These are phyloP conservation scores for Trametes sp. DNA, from an alignment of 1,284 basidiomycete species.

Conservation along the genomic window DNA sequence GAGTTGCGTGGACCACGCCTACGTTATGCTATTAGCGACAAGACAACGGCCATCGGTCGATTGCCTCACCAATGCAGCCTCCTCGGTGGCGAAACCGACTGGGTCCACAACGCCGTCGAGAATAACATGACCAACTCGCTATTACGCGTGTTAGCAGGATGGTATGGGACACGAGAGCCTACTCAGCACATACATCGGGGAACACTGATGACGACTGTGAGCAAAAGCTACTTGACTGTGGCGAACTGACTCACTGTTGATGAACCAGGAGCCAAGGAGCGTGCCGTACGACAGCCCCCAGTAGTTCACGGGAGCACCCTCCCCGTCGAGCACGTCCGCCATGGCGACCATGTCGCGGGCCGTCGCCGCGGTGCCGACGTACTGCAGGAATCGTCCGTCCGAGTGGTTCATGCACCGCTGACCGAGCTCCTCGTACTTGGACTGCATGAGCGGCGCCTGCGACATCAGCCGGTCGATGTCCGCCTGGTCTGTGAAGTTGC, in stretches of 20 bases:
- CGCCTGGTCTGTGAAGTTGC: constrained; percentile 15
- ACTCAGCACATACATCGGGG: not conserved
- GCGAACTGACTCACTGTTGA: constrained; percentile 18
- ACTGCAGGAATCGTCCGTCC: constrained; percentile 6
- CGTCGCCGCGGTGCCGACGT: constrained; percentile 25
- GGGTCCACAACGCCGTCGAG: constrained; percentile 27
- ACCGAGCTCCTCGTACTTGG: constrained; percentile 12
- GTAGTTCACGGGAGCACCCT: constrained; percentile 19
- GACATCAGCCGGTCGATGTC: constrained; percentile 7
- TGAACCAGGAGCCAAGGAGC: constrained; percentile 21
- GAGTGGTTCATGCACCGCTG: constrained; percentile 12
- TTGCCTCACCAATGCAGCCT: constrained; percentile 6
- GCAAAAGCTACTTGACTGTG: too few relatives aligned
- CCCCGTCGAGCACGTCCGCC: constrained; percentile 22
- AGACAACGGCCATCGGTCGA: not conserved
- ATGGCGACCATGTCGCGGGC: constrained; percentile 22
- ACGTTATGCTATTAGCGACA: not conserved
- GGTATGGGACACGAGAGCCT: too few relatives aligned
- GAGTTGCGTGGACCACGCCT: constrained; percentile 1
- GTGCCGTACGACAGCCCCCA: constrained; percentile 23
- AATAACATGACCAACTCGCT: constrained; percentile 30
- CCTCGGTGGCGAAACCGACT: not conserved
- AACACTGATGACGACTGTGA: constrained; percentile 3
- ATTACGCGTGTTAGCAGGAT: not conserved
- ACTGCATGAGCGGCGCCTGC: constrained; percentile 16